Percentiles rank a stretch among this genome's conserved stretches.
These are phyloP conservation scores for Gastrolobium bilobum DNA, from an alignment of 306 rosid species.

Conservation along the genomic window DNA sequence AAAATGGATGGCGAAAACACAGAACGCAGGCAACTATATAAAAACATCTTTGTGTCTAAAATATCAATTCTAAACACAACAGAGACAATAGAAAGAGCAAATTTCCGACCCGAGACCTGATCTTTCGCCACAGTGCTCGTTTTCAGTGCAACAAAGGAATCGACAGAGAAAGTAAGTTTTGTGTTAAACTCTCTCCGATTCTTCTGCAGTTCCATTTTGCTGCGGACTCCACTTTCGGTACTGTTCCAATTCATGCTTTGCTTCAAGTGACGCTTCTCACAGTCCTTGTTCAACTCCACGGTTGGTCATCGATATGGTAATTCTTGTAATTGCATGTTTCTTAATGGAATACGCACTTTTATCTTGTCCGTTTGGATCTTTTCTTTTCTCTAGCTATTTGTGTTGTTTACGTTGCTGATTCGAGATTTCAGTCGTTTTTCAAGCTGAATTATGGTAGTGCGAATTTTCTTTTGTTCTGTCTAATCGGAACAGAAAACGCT, in stretches of 20 bases:
- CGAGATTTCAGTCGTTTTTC: not conserved
- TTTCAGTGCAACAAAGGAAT: slow-evolving; percentile 52
- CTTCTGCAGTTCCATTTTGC: slow-evolving; percentile 41
- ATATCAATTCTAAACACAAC: slow-evolving; percentile 52
- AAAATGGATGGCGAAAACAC: slow-evolving; percentile 46
- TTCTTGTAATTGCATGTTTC: slow-evolving; percentile 7
- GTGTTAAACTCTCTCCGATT: slow-evolving; percentile 40
- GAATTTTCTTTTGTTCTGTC: slow-evolving; percentile 1
- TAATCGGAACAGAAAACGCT: not conserved
- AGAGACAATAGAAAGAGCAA: slow-evolving; percentile 39
- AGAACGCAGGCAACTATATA: slow-evolving; percentile 58
- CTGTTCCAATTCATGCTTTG: slow-evolving; percentile 41
- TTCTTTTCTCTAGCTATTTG: not conserved
- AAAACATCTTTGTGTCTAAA: slow-evolving; percentile 54
- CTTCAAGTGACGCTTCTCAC: slow-evolving; percentile 11
- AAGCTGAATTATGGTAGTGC: slow-evolving; percentile 40
- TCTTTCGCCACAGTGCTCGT: slow-evolving; percentile 60
- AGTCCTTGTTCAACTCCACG: slow-evolving; percentile 25
- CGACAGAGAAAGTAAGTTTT: slow-evolving; percentile 48
- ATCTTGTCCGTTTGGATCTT: slow-evolving; percentile 14
- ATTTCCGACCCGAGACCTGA: slow-evolving; percentile 62
- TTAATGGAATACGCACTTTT: not conserved
- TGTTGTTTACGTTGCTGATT: slow-evolving; percentile 27
- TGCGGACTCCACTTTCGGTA: slow-evolving; percentile 29
- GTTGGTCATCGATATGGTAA: slow-evolving; percentile 28